phyloP scores from a whole-genome alignment of 2,329 filamentous ascomycete genomes.

The Penicillium digitatum region DNA sequence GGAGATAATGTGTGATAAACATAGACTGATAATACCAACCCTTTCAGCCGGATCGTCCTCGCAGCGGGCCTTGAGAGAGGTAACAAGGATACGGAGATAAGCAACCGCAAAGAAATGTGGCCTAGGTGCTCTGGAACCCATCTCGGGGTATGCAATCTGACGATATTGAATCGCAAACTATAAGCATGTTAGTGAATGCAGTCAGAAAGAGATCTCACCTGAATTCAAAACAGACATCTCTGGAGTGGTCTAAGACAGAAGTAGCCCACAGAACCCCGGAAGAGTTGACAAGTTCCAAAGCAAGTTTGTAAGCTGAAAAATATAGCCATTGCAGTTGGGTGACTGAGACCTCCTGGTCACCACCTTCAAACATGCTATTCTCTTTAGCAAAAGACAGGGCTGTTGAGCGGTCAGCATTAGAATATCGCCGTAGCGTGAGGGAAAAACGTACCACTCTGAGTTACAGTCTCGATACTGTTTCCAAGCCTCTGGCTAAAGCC shows the following conservation, averaged over 20 bases:
- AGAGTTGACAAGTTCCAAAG: neutral
- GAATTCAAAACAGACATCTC: neutral
- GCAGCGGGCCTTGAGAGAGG: neutral
- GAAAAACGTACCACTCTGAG: neutral
- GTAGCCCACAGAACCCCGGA: neutral
- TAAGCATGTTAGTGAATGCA: neutral
- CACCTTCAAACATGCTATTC: neutral
- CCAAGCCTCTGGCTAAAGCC: neutral
- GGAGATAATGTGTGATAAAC: neutral
- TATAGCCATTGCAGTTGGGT: slow-evolving; percentile 5
- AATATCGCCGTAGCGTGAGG: neutral
- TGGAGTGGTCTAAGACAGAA: neutral
- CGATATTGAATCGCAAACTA: slow-evolving; percentile 5
- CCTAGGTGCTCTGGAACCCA: neutral
- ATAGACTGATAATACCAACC: neutral
- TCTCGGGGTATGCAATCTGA: neutral
- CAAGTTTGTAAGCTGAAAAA: neutral
- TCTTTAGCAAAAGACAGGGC: neutral
- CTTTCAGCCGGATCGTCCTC: neutral
- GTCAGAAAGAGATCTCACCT: neutral
- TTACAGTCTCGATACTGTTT: neutral
- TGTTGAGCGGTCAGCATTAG: neutral
- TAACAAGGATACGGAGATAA: neutral
- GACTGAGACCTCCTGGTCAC: neutral
- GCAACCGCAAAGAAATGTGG: neutral